phyloP scores from a whole-genome alignment of 2,329 filamentous ascomycete genomes.

The Monosporascus sp. region DNA sequence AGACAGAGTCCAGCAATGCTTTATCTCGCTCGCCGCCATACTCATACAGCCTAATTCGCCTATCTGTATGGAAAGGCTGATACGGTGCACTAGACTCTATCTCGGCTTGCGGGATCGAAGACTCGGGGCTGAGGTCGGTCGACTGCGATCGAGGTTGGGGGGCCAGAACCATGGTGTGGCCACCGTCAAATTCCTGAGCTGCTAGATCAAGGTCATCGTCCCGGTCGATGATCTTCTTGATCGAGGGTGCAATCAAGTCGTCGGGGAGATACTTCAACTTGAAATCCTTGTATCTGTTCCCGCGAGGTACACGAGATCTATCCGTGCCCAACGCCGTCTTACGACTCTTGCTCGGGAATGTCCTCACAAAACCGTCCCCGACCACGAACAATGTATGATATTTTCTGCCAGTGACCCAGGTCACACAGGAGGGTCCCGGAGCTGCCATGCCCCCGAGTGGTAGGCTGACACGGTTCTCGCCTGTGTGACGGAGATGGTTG shows the following conservation, averaged over 20 bases:
- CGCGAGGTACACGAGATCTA: conserved; percentile 47
- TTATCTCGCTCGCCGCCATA: conserved; percentile 35
- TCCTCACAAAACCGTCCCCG: conserved; percentile 59
- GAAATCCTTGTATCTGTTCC: conserved; percentile 59
- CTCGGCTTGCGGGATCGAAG: conserved; percentile 69
- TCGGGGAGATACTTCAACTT: conserved; percentile 60
- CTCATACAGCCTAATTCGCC: conserved; percentile 71
- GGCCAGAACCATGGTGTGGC: conserved; percentile 48
- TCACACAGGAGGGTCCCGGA: conserved; percentile 55
- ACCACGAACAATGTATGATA: conserved; percentile 60
- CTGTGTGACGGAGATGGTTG: conserved; percentile 66
- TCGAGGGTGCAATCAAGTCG: conserved; percentile 48
- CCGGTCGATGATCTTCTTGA: conserved; percentile 50
- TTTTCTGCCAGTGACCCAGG: conserved; percentile 59
- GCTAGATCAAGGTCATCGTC: conserved; percentile 51
- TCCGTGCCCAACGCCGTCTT: conserved; percentile 48
- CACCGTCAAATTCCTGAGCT: conserved; percentile 47
- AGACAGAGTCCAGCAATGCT: conserved; percentile 28
- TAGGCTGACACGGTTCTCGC: conserved; percentile 68
- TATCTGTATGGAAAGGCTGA: conserved; percentile 91
- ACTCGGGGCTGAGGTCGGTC: conserved; percentile 47
- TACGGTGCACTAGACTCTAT: conserved; percentile 95
- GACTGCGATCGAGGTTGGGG: conserved; percentile 32
- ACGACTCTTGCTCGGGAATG: conserved; percentile 56
- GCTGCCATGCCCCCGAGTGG: conserved; percentile 47